A percentile compares a stretch with the other conserved stretches of the same genome.
Conservation (phyloP, 306 rosid genomes). For the Trifolium subterraneum region DNA sequence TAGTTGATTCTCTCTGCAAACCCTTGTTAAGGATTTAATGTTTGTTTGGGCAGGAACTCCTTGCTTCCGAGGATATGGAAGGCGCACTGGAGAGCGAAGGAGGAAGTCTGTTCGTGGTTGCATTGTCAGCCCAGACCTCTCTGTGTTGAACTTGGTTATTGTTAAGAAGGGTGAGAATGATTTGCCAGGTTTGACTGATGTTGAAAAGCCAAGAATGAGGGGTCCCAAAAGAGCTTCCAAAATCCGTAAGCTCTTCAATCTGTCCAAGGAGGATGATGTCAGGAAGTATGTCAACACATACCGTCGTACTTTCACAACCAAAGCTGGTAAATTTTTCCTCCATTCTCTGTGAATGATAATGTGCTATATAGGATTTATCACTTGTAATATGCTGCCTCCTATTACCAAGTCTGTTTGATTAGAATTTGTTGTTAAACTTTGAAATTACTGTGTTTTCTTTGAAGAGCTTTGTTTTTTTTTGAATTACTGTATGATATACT, state of each 20-base stretch:
- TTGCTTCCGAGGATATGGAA: slow-evolving; percentile 52
- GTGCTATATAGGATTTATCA: neutral
- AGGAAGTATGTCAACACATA: slow-evolving; percentile 55
- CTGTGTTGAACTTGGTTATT: slow-evolving; percentile 50
- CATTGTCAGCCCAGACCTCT: slow-evolving; percentile 53
- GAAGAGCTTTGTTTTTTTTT: too few relatives aligned
- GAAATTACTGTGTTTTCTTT: too few relatives aligned
- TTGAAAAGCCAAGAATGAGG: slow-evolving; percentile 55
- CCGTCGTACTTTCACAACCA: slow-evolving; percentile 46
- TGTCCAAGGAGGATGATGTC: slow-evolving; percentile 52
- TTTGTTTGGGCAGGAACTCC: slow-evolving; percentile 44
- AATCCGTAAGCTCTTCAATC: slow-evolving; percentile 48
- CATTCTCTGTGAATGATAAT: neutral
- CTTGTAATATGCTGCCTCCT: neutral
- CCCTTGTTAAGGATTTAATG: neutral
- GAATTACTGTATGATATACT: neutral
- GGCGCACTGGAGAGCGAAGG: slow-evolving; percentile 51
- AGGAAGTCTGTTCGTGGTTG: slow-evolving; percentile 55
- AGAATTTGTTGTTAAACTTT: too few relatives aligned
- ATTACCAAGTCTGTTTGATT: too few relatives aligned
- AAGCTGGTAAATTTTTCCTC: slow-evolving; percentile 39
- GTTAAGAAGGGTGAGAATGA: slow-evolving; percentile 50
- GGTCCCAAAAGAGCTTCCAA: slow-evolving; percentile 53
- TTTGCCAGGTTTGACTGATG: slow-evolving; percentile 48
- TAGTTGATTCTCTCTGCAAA: neutral